Conservation (phyloP, 768 basidiomycete species). For the Mycena galericulata region DNA sequence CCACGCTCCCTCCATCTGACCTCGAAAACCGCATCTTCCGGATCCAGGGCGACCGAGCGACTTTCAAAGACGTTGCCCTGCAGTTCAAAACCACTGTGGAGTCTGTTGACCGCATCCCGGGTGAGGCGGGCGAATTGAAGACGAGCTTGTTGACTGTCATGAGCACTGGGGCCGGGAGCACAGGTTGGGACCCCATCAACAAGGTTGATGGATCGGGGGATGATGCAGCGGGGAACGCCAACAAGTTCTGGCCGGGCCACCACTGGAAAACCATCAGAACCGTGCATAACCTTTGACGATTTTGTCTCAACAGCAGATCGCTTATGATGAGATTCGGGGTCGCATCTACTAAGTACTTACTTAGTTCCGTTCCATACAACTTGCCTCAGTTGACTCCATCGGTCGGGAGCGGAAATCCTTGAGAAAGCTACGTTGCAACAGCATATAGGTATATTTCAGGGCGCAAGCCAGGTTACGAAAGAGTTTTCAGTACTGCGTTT, state of each 20-base stretch:
- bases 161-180: constrained; percentile 28
- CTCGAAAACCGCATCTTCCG: constrained; percentile 48
- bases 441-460: too few species aligned
- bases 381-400: too few species aligned
- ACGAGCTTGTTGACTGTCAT: constrained; percentile 15
- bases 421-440: too few species aligned
- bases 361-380: too few species aligned
- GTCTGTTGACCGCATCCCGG: constrained; percentile 30
- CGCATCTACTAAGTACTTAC: too few species aligned
- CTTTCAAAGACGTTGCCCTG: constrained; percentile 40
- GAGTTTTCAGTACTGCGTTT: constrained; percentile 29
- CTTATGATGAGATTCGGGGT: too few species aligned
- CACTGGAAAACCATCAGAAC: constrained; percentile 38
- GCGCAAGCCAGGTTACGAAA: too few species aligned
- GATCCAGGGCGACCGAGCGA: constrained; percentile 47
- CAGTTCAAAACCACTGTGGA: constrained; percentile 37
- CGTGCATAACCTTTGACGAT: constrained; percentile 20
- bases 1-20: constrained; percentile 39
- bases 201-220: constrained; percentile 24
- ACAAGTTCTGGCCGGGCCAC: constrained; percentile 39
- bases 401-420: too few species aligned
- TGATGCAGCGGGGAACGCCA: constrained; percentile 35
- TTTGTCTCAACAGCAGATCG: too few species aligned
- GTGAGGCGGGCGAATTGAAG: constrained; percentile 11
- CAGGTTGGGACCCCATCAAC: constrained; percentile 31